Evolutionary conservation across 768 basidiomycete species (phyloP).

Genomic region (Auricularia heimuer): DNA sequence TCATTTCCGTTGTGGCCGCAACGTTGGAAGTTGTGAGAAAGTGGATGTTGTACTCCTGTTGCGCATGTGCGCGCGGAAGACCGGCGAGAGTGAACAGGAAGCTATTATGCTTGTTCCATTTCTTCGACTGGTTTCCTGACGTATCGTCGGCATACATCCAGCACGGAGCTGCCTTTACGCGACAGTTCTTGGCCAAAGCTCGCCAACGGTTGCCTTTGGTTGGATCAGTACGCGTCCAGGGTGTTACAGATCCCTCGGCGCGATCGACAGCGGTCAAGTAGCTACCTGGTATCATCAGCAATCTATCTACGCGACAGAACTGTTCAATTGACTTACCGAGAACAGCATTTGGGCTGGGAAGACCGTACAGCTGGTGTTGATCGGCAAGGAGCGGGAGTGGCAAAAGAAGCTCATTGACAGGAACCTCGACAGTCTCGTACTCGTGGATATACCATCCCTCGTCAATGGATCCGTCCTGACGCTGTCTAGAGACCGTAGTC

Average conservation of each 20-base stretch:
- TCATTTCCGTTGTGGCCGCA: conserved; percentile 17
- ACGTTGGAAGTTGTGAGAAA: conserved; percentile 18
- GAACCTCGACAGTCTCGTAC: background rate
- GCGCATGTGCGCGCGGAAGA: conserved; percentile 6
- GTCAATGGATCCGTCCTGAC: background rate
- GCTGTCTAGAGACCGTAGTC: background rate
- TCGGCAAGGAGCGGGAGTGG: background rate
- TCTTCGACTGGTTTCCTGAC: conserved; percentile 20
- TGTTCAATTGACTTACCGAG: no score
- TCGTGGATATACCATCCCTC: background rate
- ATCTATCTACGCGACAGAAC: no score
- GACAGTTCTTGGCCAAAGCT: conserved; percentile 5
- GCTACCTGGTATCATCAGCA: no score
- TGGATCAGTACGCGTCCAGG: background rate
- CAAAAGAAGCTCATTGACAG: background rate
- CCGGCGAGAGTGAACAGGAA: conserved; percentile 19
- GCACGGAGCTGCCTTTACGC: conserved; percentile 11
- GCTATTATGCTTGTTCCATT: conserved; percentile 22
- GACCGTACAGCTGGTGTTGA: no score
- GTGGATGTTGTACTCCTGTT: conserved; percentile 12
- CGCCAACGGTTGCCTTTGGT: conserved; percentile 10
- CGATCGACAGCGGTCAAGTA: no score
- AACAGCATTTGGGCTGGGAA: no score
- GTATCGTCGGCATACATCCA: conserved; percentile 21
- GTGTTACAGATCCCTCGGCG: background rate